These are phyloP conservation scores for Panicum miliaceum DNA, from an alignment of 176 grass and related monocot genomes.

Conservation along the genomic window DNA sequence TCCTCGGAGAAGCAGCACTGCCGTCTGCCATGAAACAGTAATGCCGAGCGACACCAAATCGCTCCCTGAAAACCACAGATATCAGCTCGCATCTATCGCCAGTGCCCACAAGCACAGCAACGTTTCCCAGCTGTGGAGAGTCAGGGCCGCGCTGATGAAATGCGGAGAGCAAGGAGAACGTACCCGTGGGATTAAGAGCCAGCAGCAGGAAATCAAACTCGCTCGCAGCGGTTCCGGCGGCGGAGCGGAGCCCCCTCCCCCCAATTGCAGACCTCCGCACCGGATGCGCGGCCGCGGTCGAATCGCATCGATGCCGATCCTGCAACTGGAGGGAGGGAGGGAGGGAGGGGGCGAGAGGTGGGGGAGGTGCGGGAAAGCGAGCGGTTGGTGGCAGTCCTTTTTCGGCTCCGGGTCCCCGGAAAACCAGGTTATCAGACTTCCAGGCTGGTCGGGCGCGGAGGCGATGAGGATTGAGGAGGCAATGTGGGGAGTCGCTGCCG, in stretches of 20 bases:
- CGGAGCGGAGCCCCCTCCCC: constrained; percentile 34
- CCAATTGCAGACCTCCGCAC: constrained; percentile 39
- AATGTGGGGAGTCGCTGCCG: not conserved
- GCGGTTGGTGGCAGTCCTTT: constrained; percentile 21
- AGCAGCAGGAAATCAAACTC: not conserved
- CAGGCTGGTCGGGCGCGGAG: not conserved
- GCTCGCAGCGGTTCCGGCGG: constrained; percentile 5
- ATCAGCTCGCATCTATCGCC: too few species aligned
- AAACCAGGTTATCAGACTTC: constrained; percentile 27
- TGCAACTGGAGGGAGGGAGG: constrained; percentile 16
- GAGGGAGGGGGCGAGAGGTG: not conserved
- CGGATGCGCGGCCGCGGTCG: constrained; percentile 35
- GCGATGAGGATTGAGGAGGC: too few species aligned
- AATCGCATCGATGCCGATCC: constrained; percentile 46
- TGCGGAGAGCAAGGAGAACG: not conserved
- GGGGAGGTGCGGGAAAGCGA: constrained; percentile 4
- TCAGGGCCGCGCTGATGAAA: not conserved
- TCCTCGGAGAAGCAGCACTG: constrained; percentile 17
- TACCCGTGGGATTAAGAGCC: constrained; percentile 27
- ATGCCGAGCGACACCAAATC: not conserved
- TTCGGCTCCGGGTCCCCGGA: constrained; percentile 2
- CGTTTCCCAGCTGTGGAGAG: not conserved
- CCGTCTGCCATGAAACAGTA: constrained; percentile 25
- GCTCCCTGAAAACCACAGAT: not conserved
- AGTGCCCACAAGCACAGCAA: not conserved